Evolutionary conservation across 1,284 basidiomycete genomes (phyloP), one percentile per base, ranked within the genome.

Genomic region (Apiotrichum gamsii): DNA sequence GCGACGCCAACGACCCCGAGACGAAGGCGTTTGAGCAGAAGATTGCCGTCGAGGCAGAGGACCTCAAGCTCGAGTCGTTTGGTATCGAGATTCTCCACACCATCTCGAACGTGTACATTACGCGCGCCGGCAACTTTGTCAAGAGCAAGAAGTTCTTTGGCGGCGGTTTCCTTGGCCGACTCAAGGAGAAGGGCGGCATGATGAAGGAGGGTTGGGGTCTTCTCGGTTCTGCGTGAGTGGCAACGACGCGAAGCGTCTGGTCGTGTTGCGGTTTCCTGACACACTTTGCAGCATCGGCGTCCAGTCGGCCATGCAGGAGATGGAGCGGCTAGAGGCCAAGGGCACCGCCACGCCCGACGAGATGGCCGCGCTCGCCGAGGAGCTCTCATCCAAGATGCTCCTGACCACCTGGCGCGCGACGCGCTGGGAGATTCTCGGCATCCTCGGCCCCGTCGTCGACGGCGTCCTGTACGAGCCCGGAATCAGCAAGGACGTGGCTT

Each of bases 41-140:
- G 70, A 88, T 96, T 71, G 79, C 75, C 64, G 77, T 80, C 36
- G 95, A 99, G 72, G 90, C 90, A 2, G 90, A 96, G 57, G 95
- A 99, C 75, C 72, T 99, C 63, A 98, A 97, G 77, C 74, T 97
- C 49, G 95, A 99, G 76, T 94, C 90, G 58, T 99, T 99, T 70
- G 95, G 95, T 47, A 84, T 98, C 34, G 94, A 97, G 80, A 84
- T 93, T 56, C 56, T 74, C 51, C 30, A 45, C 37, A 83, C 87
- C 13, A 91, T 93, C 60, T 88, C 89, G 3, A 83, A 80, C 48
- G 83, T 96, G 29, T 98, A 97, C 70, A 84, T 90, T 62, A 87
- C 85, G 76, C 97, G 96, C 73, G 87, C 88, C 3, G 83, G 87
- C 30, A 89, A 89, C 38, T 95, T 84, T 75, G 76, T 97, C 75